Base-by-base conservation (phyloP, 148 eudicot species). In the Silene conica region DNA sequence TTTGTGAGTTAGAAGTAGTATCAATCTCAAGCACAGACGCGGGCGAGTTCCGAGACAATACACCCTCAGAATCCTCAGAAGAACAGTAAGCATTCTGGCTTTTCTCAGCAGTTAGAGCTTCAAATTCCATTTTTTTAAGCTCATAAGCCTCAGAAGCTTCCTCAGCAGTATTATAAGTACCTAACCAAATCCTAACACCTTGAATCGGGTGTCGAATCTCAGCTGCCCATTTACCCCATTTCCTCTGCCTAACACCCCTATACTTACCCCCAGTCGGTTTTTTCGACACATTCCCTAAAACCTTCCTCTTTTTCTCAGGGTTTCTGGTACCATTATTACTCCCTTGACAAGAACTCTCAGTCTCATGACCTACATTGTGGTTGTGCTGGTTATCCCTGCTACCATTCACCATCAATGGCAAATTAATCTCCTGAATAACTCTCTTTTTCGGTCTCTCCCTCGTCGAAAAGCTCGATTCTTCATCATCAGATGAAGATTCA, bases 171-270 rank as follows among this genome's bases (percentile, higher is more conserved):
- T 79, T 55, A 58, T 74, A 93, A 72, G 98, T 93, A 0, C 98
- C 98, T 48, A 93, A 74, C 98, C 98, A 93, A 46, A 90, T 75
- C 79, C 92, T 77, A 48, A 67, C 84, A 2, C 81, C 78, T 16
- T 72, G 68, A 64, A 89, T 75, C 6, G 98, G 98, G 73, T 93
- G 90, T 3, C 98, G 81, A 19, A 93, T 93, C 81, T 93, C 98
- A 10, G 98, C 98, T 4, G 96, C 98, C 90, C 90, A 93, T 84
- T 89, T 90, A 0, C 98, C 98, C 96, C 96, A 93, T 65, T 86
- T 87, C 28, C 98, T 72, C 65, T 81, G 92, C 61, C 98, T 87
- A 57, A 93, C 98, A 18, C 98, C 98, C 48, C 86, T 68, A 70
- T 79, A 86, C 73, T 87, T 89, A 2, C 79, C 76, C n/a, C 72